Conservation (phyloP, 805 yeast genomes). For the Kodamaea hsintzibuensis region DNA sequence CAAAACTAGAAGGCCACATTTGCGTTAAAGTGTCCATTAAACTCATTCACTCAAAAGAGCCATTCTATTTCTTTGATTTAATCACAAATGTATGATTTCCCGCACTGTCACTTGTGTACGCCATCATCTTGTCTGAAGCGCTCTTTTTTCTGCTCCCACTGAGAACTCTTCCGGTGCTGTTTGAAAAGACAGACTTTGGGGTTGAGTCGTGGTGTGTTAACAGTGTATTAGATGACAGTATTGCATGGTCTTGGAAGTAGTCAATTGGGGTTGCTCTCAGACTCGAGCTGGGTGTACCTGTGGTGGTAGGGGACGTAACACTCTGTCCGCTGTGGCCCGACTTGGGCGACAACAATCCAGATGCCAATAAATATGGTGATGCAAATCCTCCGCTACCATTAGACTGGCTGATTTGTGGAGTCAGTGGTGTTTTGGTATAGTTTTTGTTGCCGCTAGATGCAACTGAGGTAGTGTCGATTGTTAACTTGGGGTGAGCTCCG, state of each 20-base stretch:
- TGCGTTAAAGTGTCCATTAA: background rate
- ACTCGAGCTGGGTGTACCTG: slow-evolving; percentile 16
- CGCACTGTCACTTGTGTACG: slow-evolving; percentile 42
- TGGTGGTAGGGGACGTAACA: slow-evolving; percentile 14
- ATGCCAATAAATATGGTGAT: slow-evolving; percentile 67
- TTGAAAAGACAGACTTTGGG: slow-evolving; percentile 23
- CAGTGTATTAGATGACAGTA: slow-evolving; percentile 6
- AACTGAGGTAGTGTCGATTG: slow-evolving; percentile 32
- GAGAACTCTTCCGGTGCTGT: slow-evolving; percentile 25
- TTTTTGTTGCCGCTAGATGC: slow-evolving; percentile 13
- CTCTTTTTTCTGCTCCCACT: slow-evolving; percentile 23
- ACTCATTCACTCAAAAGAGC: background rate
- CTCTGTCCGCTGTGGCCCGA: slow-evolving; percentile 22
- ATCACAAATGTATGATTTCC: slow-evolving; percentile 39
- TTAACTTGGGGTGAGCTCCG: slow-evolving; percentile 26
- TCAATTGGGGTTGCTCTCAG: slow-evolving; percentile 13
- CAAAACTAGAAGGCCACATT: background rate
- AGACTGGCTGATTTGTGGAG: slow-evolving; percentile 32
- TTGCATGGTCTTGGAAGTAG: slow-evolving; percentile 17
- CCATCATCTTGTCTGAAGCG: slow-evolving; percentile 36
- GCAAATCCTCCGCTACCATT: slow-evolving; percentile 49
- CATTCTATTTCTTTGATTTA: slow-evolving; percentile 30
- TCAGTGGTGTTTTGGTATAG: slow-evolving; percentile 32
- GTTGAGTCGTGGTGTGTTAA: slow-evolving; percentile 13
- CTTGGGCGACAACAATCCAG: slow-evolving; percentile 59